phyloP scores from a whole-genome alignment of 192 early-diverging fungal genomes.

The Linnemannia zychae region DNA sequence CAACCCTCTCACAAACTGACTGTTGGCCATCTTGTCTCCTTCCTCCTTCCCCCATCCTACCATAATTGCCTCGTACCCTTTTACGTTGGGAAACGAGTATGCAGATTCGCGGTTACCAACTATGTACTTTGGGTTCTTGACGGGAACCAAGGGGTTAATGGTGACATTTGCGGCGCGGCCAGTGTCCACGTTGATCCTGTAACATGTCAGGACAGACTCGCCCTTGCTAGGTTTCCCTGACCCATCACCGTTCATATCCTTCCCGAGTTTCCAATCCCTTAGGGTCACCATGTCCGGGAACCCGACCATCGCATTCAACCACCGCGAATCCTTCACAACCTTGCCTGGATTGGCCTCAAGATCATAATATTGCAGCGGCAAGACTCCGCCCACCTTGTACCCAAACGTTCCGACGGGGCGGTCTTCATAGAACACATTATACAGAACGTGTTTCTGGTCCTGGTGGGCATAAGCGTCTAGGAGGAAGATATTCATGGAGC shows the following conservation, averaged over 20 bases:
- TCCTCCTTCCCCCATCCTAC: not conserved
- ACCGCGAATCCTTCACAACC: not conserved
- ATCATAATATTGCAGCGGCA: not conserved
- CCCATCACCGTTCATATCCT: not conserved
- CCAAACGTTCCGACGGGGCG: not conserved
- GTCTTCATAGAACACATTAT: not conserved
- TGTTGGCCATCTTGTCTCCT: not conserved
- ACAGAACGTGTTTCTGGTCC: not conserved
- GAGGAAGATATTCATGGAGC: not conserved
- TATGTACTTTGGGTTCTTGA: not conserved
- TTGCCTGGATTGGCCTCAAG: not conserved
- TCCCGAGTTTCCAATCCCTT: not conserved
- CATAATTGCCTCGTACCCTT: not conserved
- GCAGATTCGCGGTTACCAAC: not conserved
- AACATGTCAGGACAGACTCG: not conserved
- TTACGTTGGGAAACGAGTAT: not conserved
- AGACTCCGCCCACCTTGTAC: not conserved
- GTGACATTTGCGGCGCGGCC: not conserved
- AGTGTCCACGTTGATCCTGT: not conserved
- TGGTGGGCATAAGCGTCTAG: not conserved
- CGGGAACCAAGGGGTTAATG: not conserved
- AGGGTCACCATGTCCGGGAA: not conserved
- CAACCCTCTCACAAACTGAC: not conserved
- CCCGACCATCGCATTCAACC: not conserved
- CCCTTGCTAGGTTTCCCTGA: not conserved